These are phyloP conservation scores for Lasiosphaeris hirsuta DNA, from an alignment of 495 filamentous ascomycete species.

Conservation along the genomic window DNA sequence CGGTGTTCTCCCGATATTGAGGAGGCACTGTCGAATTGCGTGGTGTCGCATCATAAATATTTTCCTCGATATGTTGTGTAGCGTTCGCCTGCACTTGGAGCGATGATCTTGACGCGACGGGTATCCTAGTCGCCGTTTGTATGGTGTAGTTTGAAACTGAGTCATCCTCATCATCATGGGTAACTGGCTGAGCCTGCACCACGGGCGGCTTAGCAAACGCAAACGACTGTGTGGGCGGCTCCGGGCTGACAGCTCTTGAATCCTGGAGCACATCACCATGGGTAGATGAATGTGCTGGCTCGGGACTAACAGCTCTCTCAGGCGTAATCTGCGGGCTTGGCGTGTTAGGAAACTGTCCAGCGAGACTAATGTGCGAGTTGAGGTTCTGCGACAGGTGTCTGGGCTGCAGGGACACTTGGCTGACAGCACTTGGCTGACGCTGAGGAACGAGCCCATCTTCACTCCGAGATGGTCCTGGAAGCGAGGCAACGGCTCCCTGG, in stretches of 20 bases:
- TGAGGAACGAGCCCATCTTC: constrained; percentile 12
- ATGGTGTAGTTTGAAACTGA: constrained; percentile 2
- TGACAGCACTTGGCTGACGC: constrained; percentile 26
- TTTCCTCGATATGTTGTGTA: constrained; percentile 23
- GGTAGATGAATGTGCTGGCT: constrained; percentile 19
- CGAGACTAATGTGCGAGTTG: constrained; percentile 9
- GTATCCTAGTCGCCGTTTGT: not conserved
- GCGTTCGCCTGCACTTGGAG: constrained; percentile 6
- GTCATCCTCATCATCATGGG: not conserved
- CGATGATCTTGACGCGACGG: not conserved
- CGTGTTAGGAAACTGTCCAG: constrained; percentile 12
- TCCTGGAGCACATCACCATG: not conserved
- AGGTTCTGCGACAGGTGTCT: not conserved
- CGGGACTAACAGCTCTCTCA: constrained; percentile 35
- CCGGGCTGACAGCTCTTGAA: constrained; percentile 27
- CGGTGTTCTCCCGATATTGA: constrained; percentile 2
- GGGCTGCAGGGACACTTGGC: constrained; percentile 28
- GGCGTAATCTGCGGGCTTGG: constrained; percentile 29
- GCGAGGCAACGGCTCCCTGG: not conserved
- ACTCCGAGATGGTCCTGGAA: not conserved
- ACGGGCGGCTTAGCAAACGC: constrained; percentile 1
- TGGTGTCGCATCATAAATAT: constrained; percentile 47
- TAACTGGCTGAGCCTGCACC: constrained; percentile 1
- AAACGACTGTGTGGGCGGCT: constrained; percentile 15
- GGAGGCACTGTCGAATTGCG: constrained; percentile 21